Percentiles rank a stretch among this genome's conserved stretches.
Evolutionary conservation across 2,329 filamentous ascomycete genomes (phyloP).

Genomic region (Claviceps maximensis): DNA sequence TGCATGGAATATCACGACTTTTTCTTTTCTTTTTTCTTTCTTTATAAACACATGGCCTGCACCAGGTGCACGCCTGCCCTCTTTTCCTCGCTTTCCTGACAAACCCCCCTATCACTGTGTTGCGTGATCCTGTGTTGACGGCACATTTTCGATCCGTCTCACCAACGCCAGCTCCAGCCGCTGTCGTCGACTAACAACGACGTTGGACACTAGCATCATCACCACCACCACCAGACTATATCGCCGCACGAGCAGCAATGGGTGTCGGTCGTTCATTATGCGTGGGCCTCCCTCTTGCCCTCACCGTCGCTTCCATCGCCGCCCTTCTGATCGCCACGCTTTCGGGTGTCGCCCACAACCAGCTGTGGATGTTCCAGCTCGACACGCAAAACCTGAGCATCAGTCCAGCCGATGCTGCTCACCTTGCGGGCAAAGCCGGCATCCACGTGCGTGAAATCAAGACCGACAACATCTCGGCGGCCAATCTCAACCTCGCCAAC

Average conservation of each 20-base stretch:
- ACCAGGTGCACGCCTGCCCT: not conserved
- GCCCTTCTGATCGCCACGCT: slow-evolving; percentile 48
- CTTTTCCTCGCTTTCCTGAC: not conserved
- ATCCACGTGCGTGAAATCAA: slow-evolving; percentile 13
- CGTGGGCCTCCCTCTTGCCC: slow-evolving; percentile 73
- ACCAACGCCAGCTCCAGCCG: not conserved
- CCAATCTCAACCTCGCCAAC: slow-evolving; percentile 51
- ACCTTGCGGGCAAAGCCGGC: slow-evolving; percentile 19
- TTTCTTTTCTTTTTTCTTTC: no score
- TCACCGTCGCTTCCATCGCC: slow-evolving; percentile 66
- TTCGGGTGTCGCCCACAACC: slow-evolving; percentile 42
- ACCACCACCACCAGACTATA: slow-evolving; percentile 9
- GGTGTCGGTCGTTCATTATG: slow-evolving; percentile 68
- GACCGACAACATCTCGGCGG: slow-evolving; percentile 40
- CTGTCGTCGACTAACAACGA: not conserved
- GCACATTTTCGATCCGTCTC: not conserved
- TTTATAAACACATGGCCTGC: not conserved
- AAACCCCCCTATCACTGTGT: not conserved
- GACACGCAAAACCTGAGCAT: slow-evolving; percentile 45
- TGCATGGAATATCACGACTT: not conserved
- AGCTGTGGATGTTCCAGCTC: slow-evolving; percentile 45
- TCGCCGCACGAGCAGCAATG: no score
- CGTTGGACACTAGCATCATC: not conserved
- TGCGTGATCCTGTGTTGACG: not conserved
- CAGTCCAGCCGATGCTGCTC: slow-evolving; percentile 20